phyloP scores from a whole-genome alignment of 2,329 filamentous ascomycete species.

The Aspergillus sp. region DNA sequence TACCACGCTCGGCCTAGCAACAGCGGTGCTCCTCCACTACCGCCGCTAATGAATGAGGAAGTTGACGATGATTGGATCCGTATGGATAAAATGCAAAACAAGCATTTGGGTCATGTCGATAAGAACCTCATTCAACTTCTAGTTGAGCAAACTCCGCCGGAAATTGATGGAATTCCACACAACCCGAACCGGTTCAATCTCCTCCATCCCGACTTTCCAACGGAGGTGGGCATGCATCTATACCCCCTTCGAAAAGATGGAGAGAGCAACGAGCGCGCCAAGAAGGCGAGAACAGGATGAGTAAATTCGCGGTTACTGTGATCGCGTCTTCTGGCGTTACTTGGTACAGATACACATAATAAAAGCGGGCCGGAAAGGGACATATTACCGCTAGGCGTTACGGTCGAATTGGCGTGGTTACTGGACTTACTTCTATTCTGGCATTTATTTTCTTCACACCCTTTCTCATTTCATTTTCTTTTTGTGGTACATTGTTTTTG shows the following conservation, averaged over 20 bases:
- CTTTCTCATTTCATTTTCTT: not conserved
- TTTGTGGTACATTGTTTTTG: not conserved
- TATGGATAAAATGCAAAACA: conserved; percentile 40
- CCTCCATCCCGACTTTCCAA: conserved; percentile 46
- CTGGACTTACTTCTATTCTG: conserved; percentile 3
- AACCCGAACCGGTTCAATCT: conserved; percentile 39
- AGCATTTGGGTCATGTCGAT: conserved; percentile 44
- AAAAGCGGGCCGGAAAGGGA: not conserved
- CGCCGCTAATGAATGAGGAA: conserved; percentile 47
- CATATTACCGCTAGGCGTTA: conserved; percentile 9
- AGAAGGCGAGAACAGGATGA: conserved; percentile 13
- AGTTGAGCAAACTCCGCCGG: conserved; percentile 31
- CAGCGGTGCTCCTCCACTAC: conserved; percentile 42
- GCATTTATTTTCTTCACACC: not conserved
- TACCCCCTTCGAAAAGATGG: conserved; percentile 31
- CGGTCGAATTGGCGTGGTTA: not conserved
- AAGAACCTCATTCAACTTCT: conserved; percentile 40
- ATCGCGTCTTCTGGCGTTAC: conserved; percentile 6
- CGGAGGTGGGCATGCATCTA: conserved; percentile 44
- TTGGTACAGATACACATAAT: conserved; percentile 5
- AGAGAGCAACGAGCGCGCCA: conserved; percentile 17
- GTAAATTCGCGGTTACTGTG: not conserved
- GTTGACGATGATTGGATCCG: conserved; percentile 47
- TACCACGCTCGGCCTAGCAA: conserved; percentile 46
- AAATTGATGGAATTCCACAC: conserved; percentile 30